Conservation (phyloP, 306 rosid genomes). For the Erythrophleum fordii region DNA sequence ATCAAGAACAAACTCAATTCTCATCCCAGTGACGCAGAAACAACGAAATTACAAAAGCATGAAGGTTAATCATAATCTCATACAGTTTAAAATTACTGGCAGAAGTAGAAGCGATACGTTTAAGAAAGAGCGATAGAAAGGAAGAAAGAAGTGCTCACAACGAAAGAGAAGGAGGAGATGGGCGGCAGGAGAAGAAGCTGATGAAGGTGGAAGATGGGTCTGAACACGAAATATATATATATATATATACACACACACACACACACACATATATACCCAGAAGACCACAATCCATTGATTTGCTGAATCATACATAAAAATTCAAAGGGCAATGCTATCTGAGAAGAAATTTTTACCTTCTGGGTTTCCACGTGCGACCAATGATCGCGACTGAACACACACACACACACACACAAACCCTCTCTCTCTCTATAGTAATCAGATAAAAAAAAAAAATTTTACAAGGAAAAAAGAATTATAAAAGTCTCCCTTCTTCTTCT, state of each 20-base stretch:
- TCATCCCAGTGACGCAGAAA: constrained; percentile 42
- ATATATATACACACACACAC: constrained; percentile 6
- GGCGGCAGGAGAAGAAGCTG: constrained; percentile 60
- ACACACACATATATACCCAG: constrained; percentile 32
- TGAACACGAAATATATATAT: constrained; percentile 33
- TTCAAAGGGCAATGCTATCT: constrained; percentile 27
- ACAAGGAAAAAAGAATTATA: background rate
- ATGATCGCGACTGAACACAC: constrained; percentile 57
- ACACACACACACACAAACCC: constrained; percentile 6
- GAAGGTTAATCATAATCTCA: constrained; percentile 43
- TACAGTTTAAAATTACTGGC: constrained; percentile 45
- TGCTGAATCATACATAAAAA: constrained; percentile 33
- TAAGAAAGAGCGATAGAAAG: constrained; percentile 38
- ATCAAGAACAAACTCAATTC: constrained; percentile 54
- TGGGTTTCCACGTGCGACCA: constrained; percentile 65
- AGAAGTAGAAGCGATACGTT: constrained; percentile 43
- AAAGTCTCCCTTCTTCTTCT: background rate
- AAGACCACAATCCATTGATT: constrained; percentile 39
- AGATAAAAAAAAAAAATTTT: constrained; percentile 21
- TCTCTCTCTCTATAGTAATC: constrained; percentile 27
- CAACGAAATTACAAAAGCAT: constrained; percentile 24
- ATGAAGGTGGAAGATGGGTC: constrained; percentile 56
- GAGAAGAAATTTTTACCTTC: constrained; percentile 52
- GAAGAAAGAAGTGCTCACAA: constrained; percentile 51
- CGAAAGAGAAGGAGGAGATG: constrained; percentile 12